Percentiles rank a stretch among this genome's conserved stretches.
phyloP scores from a whole-genome alignment of 352 stramenopile genomes.

The Phytophthora pseudosyringae region DNA sequence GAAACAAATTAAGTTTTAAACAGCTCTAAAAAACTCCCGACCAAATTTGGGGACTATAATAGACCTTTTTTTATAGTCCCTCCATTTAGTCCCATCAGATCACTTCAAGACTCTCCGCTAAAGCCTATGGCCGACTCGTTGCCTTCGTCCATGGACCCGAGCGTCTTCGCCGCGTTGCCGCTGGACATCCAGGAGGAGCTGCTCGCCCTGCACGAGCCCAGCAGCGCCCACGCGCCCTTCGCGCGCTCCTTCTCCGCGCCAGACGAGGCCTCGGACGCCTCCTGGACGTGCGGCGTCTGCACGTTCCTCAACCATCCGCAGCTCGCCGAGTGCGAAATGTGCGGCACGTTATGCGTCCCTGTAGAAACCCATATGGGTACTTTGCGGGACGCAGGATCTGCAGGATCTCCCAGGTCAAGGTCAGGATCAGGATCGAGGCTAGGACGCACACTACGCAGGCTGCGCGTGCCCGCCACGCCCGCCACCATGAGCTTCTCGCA shows the following conservation, averaged over 20 bases:
- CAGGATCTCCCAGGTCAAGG: not conserved
- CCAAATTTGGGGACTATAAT: no score
- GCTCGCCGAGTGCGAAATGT: constrained; percentile 76
- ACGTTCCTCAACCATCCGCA: constrained; percentile 84
- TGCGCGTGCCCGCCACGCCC: constrained; percentile 52
- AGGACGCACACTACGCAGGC: constrained; percentile 51
- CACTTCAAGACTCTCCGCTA: constrained; percentile 16
- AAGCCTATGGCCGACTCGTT: not conserved
- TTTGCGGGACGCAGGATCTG: not conserved
- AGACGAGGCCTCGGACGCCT: constrained; percentile 1
- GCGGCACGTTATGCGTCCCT: constrained; percentile 50
- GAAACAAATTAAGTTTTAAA: no score
- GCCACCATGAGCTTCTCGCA: constrained; percentile 56
- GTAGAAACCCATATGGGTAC: constrained; percentile 4
- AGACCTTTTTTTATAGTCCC: no score
- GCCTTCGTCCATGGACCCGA: constrained; percentile 45
- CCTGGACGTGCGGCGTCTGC: constrained; percentile 77
- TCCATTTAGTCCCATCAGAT: no score
- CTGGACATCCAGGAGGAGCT: constrained; percentile 66
- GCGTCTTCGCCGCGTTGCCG: constrained; percentile 60
- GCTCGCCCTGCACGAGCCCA: constrained; percentile 5
- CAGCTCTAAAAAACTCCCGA: no score
- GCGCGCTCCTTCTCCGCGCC: not conserved
- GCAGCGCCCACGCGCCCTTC: not conserved
- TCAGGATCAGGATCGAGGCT: constrained; percentile 18